Evolutionary conservation across 495 filamentous ascomycete species (phyloP).

Genomic region (Clohesyomyces aquaticus): DNA sequence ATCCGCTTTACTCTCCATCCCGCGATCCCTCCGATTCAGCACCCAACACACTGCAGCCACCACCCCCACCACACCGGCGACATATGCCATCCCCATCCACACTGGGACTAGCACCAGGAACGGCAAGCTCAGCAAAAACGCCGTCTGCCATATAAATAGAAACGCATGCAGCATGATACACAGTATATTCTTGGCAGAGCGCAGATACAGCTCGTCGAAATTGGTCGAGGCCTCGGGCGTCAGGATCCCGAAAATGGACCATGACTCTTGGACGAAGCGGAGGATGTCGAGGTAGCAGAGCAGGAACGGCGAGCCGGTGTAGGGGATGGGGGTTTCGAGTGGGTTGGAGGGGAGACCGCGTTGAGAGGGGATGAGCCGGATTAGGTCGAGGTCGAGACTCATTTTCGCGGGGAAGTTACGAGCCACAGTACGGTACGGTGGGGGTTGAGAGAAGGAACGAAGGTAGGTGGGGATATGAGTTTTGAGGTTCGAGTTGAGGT

Average conservation of each 20-base stretch:
- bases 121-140: constrained; percentile 34
- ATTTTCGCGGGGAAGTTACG: too few species aligned
- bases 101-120: constrained; percentile 26
- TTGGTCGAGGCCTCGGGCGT: constrained; percentile 17
- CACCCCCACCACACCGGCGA: constrained; percentile 24
- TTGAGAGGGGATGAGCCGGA: constrained; percentile 29
- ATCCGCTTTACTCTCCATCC: constrained; percentile 20
- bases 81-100: constrained; percentile 24
- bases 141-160: constrained; percentile 30
- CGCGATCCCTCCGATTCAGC: constrained; percentile 27
- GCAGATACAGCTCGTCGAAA: constrained; percentile 34
- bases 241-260: constrained; percentile 27
- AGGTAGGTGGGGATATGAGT: too few species aligned
- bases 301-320: constrained; percentile 25
- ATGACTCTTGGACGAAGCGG: constrained; percentile 14
- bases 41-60: constrained; percentile 28
- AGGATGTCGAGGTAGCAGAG: constrained; percentile 30
- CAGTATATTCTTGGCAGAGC: constrained; percentile 25
- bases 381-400: background rate
- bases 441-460: too few species aligned
- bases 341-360: constrained; percentile 3
- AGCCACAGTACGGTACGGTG: too few species aligned
- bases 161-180: constrained; percentile 34
- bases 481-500: too few species aligned
- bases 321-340: constrained; percentile 18